phyloP scores from a whole-genome alignment of 495 filamentous ascomycete genomes.

The Aspergillus ellipticus region DNA sequence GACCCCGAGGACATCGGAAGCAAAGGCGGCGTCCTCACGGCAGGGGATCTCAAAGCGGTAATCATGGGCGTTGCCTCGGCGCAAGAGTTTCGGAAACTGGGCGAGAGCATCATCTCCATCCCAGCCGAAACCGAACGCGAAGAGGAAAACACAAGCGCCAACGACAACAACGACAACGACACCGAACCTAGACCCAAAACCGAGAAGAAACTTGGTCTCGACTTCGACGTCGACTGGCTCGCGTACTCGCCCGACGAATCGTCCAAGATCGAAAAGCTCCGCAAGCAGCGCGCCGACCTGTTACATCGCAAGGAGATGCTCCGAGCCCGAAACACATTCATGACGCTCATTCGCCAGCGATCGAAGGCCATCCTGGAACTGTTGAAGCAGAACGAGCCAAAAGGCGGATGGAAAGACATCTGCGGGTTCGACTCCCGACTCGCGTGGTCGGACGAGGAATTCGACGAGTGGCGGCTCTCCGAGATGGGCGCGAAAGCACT shows the following conservation, averaged over 20 bases:
- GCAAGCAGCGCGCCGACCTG: constrained; percentile 33
- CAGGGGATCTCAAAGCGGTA: constrained; percentile 55
- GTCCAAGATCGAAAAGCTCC: constrained; percentile 40
- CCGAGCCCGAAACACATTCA: constrained; percentile 38
- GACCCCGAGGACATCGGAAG: constrained; percentile 45
- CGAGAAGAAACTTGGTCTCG: constrained; percentile 67
- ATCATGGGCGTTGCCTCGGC: constrained; percentile 44
- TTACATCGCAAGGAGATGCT: constrained; percentile 43
- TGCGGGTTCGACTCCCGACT: constrained; percentile 64
- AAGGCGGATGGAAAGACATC: constrained; percentile 57
- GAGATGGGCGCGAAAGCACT: constrained; percentile 39
- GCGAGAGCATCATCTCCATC: constrained; percentile 46
- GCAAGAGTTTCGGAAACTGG: constrained; percentile 55
- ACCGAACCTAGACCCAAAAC: constrained; percentile 49
- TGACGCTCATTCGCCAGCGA: constrained; percentile 41
- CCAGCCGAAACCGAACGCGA: constrained; percentile 27
- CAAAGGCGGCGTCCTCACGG: constrained; percentile 54
- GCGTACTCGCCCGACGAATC: constrained; percentile 42
- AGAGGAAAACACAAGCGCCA: constrained; percentile 12
- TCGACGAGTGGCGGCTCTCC: constrained; percentile 51
- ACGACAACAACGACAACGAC: constrained; percentile 16
- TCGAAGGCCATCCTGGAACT: constrained; percentile 43
- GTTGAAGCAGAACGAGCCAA: constrained; percentile 46
- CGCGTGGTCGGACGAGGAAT: constrained; percentile 59
- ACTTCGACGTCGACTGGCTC: constrained; percentile 27